Conservation (phyloP, 331 rosid genomes). For the Phaseolus coccineus region DNA sequence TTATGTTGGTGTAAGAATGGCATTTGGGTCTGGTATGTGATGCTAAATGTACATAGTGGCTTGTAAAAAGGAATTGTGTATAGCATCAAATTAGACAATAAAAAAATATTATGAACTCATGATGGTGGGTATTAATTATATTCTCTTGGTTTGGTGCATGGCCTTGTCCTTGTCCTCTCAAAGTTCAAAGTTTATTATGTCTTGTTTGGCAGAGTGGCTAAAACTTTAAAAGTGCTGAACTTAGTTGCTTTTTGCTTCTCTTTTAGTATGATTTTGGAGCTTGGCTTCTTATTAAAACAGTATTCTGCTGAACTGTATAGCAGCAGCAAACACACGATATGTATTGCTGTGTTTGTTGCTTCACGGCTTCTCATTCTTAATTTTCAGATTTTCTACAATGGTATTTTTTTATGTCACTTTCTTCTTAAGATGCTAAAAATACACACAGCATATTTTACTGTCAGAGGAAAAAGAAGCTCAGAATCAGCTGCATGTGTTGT, state of each 20-base stretch:
- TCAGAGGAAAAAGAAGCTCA: not conserved
- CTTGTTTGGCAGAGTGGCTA: slow-evolving; percentile 46
- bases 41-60: slow-evolving; percentile 61
- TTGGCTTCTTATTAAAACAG: slow-evolving; percentile 23
- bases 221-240: slow-evolving; percentile 32
- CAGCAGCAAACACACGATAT: not conserved
- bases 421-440: not conserved
- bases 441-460: not conserved
- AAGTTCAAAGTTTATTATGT: slow-evolving; percentile 30
- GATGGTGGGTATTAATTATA: slow-evolving; percentile 52
- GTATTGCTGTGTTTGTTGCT: not conserved
- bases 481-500: not conserved
- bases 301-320: not conserved
- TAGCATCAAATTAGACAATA: slow-evolving; percentile 52
- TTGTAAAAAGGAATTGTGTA: slow-evolving; percentile 58
- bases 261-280: slow-evolving; percentile 42
- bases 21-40: slow-evolving; percentile 42
- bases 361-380: slow-evolving; percentile 9
- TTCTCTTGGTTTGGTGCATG: slow-evolving; percentile 53
- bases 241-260: slow-evolving; percentile 40
- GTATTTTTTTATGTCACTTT: not conserved
- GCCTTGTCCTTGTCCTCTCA: slow-evolving; percentile 39
- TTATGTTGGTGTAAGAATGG: slow-evolving; percentile 50
- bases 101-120: slow-evolving; percentile 46
- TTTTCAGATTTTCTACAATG: not conserved